These are phyloP conservation scores for Rutstroemia sp. DNA, from an alignment of 2,329 filamentous ascomycete species.

Conservation along the genomic window DNA sequence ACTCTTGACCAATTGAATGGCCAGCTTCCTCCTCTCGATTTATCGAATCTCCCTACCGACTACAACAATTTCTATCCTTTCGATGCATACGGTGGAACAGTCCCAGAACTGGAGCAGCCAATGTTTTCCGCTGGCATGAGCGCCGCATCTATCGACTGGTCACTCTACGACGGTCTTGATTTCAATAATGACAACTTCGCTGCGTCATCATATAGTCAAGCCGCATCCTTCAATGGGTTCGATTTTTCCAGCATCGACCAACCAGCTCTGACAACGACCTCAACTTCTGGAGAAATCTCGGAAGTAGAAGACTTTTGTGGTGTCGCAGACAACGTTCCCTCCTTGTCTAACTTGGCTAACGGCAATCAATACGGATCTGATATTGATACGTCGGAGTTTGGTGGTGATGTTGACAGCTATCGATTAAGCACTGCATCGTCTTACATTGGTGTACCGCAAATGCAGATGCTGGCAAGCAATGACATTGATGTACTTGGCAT, in stretches of 20 bases:
- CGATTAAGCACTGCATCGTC: slow-evolving; percentile 42
- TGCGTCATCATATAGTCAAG: slow-evolving; percentile 48
- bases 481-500: slow-evolving; percentile 47
- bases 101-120: slow-evolving; percentile 42
- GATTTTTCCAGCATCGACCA: slow-evolving; percentile 50
- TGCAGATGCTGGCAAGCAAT: slow-evolving; percentile 36
- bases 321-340: slow-evolving; percentile 33
- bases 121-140: slow-evolving; percentile 56
- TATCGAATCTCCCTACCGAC: slow-evolving; percentile 45
- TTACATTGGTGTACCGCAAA: slow-evolving; percentile 40
- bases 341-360: slow-evolving; percentile 32
- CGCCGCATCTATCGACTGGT: slow-evolving; percentile 48
- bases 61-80: slow-evolving; percentile 36
- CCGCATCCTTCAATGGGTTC: slow-evolving; percentile 45
- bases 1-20: slow-evolving; percentile 43
- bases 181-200: slow-evolving; percentile 43
- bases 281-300: slow-evolving; percentile 60
- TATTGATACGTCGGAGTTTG: slow-evolving; percentile 32
- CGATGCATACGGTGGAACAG: slow-evolving; percentile 42
- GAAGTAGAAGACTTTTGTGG: slow-evolving; percentile 54
- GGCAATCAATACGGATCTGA: slow-evolving; percentile 32
- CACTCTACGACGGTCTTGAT: slow-evolving; percentile 44
- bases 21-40: slow-evolving; percentile 50
- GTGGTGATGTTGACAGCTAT: slow-evolving; percentile 39
- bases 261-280: slow-evolving; percentile 47